phyloP scores from a whole-genome alignment of 176 grass and related monocot species.

The Saccharum officinarum region DNA sequence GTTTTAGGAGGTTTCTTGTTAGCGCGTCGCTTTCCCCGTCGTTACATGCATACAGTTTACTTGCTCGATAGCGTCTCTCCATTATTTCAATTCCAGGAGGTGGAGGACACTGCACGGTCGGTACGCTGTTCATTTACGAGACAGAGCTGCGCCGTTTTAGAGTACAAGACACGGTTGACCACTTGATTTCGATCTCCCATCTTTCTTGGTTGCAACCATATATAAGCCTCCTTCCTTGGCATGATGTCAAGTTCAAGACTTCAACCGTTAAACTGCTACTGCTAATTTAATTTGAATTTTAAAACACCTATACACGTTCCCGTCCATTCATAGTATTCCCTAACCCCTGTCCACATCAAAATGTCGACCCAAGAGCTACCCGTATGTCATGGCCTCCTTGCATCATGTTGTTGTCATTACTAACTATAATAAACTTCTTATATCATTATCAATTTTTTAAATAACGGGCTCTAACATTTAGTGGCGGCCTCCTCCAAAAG shows the following conservation, averaged over 20 bases:
- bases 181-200: slow-evolving; percentile 1
- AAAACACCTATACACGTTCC: neutral
- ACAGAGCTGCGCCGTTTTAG: neutral
- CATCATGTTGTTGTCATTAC: neutral
- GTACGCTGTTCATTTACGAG: neutral
- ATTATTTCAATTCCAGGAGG: neutral
- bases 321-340: neutral
- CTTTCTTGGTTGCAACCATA: neutral
- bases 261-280: neutral
- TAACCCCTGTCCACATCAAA: neutral
- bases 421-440: too few species aligned
- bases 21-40: neutral
- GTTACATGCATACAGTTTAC: neutral
- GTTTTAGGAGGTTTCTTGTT: slow-evolving; percentile 1
- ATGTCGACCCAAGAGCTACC: neutral
- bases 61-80: neutral
- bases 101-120: too few species aligned
- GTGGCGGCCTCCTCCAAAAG: too few species aligned
- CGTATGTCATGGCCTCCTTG: neutral
- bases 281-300: neutral
- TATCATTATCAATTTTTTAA: too few species aligned
- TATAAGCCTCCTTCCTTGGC: neutral
- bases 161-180: slow-evolving; percentile 13
- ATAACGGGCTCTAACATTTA: too few species aligned
- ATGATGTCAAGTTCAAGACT: neutral